Evolutionary conservation across 2,329 filamentous ascomycete genomes (phyloP).

Genomic region (Hypoxylon sp.): DNA sequence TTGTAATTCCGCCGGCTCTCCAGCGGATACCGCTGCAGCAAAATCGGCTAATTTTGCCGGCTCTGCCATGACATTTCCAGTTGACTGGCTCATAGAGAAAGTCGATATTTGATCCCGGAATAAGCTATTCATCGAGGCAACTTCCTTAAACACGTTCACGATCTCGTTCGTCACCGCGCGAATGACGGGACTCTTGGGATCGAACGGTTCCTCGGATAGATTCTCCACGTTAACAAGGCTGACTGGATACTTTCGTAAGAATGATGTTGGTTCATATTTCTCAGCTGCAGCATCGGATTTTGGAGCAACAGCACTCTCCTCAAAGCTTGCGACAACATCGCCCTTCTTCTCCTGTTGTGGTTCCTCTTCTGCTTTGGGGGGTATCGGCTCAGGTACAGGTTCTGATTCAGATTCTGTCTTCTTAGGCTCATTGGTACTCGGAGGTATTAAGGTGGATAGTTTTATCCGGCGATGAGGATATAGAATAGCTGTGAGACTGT

Average conservation of each 20-base stretch:
- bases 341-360: slow-evolving; percentile 79
- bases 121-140: slow-evolving; percentile 91
- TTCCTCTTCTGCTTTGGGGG: slow-evolving; percentile 70
- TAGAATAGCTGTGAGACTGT: slow-evolving; percentile 89
- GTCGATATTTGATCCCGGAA: slow-evolving; percentile 98
- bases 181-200: slow-evolving; percentile 90
- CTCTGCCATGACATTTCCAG: slow-evolving; percentile 94
- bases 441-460: slow-evolving; percentile 85
- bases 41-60: slow-evolving; percentile 97
- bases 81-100: slow-evolving; percentile 94
- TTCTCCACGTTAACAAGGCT: slow-evolving; percentile 97
- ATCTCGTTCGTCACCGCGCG: slow-evolving; percentile 97
- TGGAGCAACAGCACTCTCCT: slow-evolving; percentile 80
- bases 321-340: slow-evolving; percentile 96
- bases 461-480: slow-evolving; percentile 97
- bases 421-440: slow-evolving; percentile 67
- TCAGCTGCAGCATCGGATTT: slow-evolving; percentile 66
- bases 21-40: slow-evolving; percentile 94
- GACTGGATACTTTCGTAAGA: slow-evolving; percentile 91
- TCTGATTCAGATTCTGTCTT: slow-evolving; percentile 67
- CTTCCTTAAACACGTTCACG: slow-evolving; percentile 98
- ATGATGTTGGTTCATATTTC: slow-evolving; percentile 88
- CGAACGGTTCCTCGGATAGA: slow-evolving; percentile 87
- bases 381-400: slow-evolving; percentile 71
- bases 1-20: slow-evolving; percentile 91